Evolutionary conservation across 176 grass and related monocot species (phyloP).

Genomic region (Secale cereale): DNA sequence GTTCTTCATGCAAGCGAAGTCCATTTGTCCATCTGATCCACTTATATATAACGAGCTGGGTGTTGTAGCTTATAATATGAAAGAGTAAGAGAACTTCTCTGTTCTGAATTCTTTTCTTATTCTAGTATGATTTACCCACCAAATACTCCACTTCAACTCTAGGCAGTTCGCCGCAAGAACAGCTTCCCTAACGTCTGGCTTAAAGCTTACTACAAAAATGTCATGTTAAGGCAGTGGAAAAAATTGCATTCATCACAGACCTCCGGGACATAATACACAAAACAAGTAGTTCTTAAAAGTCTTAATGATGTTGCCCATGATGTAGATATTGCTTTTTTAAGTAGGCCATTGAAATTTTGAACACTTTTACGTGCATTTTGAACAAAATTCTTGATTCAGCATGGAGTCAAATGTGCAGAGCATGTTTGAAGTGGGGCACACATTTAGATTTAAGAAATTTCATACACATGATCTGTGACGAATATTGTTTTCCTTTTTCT

Average conservation of each 20-base stretch:
- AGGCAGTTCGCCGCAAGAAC: not conserved
- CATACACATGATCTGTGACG: not conserved
- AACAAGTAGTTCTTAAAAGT: conserved; percentile 3
- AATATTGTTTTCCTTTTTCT: not conserved
- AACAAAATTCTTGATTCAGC: conserved; percentile 4
- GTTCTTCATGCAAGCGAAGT: conserved; percentile 93
- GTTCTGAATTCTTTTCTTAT: not conserved
- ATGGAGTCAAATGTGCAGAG: not conserved
- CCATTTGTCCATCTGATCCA: conserved; percentile 89
- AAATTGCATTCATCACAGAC: conserved; percentile 12
- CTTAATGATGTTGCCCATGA: not conserved
- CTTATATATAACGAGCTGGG: conserved; percentile 94
- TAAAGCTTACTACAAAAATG: conserved; percentile 10
- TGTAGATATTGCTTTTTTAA: conserved; percentile 10
- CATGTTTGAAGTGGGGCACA: conserved; percentile 2
- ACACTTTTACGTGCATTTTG: not conserved
- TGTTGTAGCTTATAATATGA: conserved; percentile 93
- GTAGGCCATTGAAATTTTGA: not conserved
- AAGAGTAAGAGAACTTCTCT: conserved; percentile 68
- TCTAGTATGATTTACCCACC: not conserved
- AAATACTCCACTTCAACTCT: conserved; percentile 12
- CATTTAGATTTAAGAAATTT: conserved; percentile 9
- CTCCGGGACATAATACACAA: not conserved
- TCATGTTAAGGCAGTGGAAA: conserved; percentile 15
- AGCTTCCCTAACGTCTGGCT: not conserved